Evolutionary conservation across 108 stramenopile genomes (phyloP).

Genomic region (Conticribra weissflogii): DNA sequence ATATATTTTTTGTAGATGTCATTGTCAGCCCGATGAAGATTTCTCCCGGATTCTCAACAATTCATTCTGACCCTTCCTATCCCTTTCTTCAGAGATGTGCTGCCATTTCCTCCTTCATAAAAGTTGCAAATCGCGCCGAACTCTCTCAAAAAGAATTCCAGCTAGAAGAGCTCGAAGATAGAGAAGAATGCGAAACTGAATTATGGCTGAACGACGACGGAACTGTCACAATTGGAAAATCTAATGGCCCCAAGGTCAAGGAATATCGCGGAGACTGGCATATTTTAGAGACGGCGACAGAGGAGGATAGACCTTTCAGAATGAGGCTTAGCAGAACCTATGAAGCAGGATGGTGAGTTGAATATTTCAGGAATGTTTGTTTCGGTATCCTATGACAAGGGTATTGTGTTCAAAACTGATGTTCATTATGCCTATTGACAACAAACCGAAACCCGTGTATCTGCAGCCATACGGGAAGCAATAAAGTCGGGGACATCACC

Average conservation of each 20-base stretch:
- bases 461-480: conserved; percentile 17
- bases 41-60: no score
- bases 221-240: conserved; percentile 32
- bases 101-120: not conserved
- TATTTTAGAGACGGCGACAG: conserved; percentile 33
- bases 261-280: conserved; percentile 39
- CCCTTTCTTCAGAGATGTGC: not conserved
- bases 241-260: conserved; percentile 33
- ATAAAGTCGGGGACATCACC: conserved; percentile 61
- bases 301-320: conserved; percentile 42
- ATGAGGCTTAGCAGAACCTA: conserved; percentile 50
- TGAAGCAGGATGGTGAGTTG: conserved; percentile 31
- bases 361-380: no score
- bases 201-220: conserved; percentile 47
- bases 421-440: no score
- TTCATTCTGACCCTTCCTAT: no score
- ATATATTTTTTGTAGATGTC: no score
- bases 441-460: no score
- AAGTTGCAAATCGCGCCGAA: conserved; percentile 7
- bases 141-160: conserved; percentile 47
- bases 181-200: conserved; percentile 45
- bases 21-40: no score
- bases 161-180: conserved; percentile 55
- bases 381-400: no score
- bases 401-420: not conserved